Evolutionary conservation across 805 yeast genomes (phyloP).

Genomic region (Saturnispora serradocipensis): DNA sequence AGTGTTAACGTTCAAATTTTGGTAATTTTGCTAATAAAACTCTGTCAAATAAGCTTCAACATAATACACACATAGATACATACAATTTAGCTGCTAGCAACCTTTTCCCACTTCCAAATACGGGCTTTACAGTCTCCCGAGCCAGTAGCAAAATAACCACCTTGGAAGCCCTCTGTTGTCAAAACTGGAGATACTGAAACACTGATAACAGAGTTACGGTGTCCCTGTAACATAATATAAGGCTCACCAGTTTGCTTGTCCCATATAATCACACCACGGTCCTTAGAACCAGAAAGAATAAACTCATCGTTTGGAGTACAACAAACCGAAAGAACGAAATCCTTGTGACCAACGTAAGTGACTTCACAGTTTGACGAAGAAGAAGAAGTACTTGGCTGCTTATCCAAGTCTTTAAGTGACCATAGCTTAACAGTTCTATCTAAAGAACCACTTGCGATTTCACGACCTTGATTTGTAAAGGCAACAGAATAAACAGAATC

Average conservation of each 20-base stretch:
- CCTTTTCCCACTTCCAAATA: constrained; percentile 79
- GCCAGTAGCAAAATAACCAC: constrained; percentile 92
- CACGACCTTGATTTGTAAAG: constrained; percentile 83
- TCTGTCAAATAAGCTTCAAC: not conserved
- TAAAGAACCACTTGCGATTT: constrained; percentile 88
- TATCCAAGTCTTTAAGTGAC: constrained; percentile 62
- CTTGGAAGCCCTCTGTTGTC: constrained; percentile 42
- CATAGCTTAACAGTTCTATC: constrained; percentile 95
- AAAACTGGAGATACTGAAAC: constrained; percentile 85
- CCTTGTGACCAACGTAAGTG: constrained; percentile 92
- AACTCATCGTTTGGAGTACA: constrained; percentile 89
- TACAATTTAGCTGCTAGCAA: constrained; percentile 11
- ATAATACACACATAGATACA: constrained; percentile 4
- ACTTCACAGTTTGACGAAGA: constrained; percentile 63
- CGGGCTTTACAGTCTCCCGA: constrained; percentile 96
- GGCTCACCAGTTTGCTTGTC: constrained; percentile 88
- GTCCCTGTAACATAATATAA: constrained; percentile 92
- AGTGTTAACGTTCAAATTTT: not conserved
- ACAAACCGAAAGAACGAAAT: constrained; percentile 89
- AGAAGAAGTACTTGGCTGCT: constrained; percentile 36
- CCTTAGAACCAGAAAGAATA: constrained; percentile 90
- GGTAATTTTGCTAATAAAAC: not conserved
- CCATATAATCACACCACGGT: constrained; percentile 96
- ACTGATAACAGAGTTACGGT: constrained; percentile 88
- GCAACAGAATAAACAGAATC: constrained; percentile 94